Conservation (phyloP, 2,329 filamentous ascomycete species). For the Ophidiomyces ophidiicola region DNA sequence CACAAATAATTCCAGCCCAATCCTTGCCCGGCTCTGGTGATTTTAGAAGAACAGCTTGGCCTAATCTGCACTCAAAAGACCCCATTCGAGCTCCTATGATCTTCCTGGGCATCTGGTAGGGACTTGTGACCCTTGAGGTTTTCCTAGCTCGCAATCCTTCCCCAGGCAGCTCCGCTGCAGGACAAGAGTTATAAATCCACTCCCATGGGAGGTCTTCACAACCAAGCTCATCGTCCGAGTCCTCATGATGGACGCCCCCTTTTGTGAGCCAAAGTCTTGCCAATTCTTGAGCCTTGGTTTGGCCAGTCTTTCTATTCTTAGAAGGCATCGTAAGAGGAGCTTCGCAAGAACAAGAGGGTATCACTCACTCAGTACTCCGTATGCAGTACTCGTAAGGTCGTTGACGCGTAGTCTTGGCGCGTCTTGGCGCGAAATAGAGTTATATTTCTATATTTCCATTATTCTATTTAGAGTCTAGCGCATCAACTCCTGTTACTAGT, state of each 20-base stretch:
- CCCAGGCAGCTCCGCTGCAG: slow-evolving; percentile 9
- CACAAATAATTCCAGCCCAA: slow-evolving; percentile 82
- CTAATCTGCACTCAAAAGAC: slow-evolving; percentile 63
- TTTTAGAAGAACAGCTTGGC: slow-evolving; percentile 76
- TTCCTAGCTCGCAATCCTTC: slow-evolving; percentile 8
- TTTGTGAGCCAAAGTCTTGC: slow-evolving; percentile 42
- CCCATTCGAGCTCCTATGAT: slow-evolving; percentile 79
- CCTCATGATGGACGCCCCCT: slow-evolving; percentile 56
- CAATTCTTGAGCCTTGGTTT: slow-evolving; percentile 23
- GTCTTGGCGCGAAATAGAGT: background rate
- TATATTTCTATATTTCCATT: background rate
- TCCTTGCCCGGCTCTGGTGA: slow-evolving; percentile 75
- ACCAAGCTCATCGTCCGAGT: slow-evolving; percentile 80
- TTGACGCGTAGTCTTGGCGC: background rate
- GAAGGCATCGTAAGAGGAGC: slow-evolving; percentile 19
- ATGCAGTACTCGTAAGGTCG: background rate
- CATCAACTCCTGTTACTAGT: background rate
- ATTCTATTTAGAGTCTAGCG: slow-evolving; percentile 2
- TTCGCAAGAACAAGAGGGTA: background rate
- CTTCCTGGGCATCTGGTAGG: slow-evolving; percentile 24
- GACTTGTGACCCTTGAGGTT: slow-evolving; percentile 12
- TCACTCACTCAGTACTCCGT: background rate
- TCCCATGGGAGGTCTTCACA: slow-evolving; percentile 62
- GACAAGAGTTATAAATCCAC: slow-evolving; percentile 52
- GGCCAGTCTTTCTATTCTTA: slow-evolving; percentile 12